Evolutionary conservation across 805 yeast genomes (phyloP).

Genomic region (Yarrowia bubula): DNA sequence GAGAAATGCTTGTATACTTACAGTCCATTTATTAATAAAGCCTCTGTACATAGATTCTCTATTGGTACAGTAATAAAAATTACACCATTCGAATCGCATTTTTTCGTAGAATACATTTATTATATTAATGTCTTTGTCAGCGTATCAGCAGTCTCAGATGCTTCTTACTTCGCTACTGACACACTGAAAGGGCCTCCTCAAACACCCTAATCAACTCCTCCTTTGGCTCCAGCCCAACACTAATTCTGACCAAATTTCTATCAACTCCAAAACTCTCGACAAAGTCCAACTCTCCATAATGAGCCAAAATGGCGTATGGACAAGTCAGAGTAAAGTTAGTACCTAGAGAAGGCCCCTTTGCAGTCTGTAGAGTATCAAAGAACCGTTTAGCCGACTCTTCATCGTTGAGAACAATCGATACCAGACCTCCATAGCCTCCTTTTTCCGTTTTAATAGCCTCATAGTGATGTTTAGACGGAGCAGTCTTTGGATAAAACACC

Average conservation of each 20-base stretch:
- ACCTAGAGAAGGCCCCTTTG: constrained; percentile 90
- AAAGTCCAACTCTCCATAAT: constrained; percentile 75
- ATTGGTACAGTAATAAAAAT: no score
- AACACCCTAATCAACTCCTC: constrained; percentile 53
- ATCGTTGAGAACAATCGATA: constrained; percentile 68
- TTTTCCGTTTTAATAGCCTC: constrained; percentile 62
- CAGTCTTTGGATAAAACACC: constrained; percentile 68
- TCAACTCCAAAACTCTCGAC: constrained; percentile 82
- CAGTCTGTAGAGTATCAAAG: constrained; percentile 64
- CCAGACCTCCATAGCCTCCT: constrained; percentile 88
- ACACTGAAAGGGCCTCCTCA: constrained; percentile 47
- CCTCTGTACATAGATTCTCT: no score
- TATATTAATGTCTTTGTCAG: no score
- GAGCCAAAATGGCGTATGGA: constrained; percentile 86
- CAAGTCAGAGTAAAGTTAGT: constrained; percentile 86
- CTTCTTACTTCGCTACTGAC: not conserved
- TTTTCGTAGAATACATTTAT: no score
- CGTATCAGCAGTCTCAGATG: no score
- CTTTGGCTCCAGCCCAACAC: constrained; percentile 80
- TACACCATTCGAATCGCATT: not conserved
- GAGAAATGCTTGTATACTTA: no score
- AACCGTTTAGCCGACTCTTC: constrained; percentile 67
- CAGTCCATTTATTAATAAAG: no score
- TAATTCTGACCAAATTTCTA: constrained; percentile 68
- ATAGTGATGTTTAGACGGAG: constrained; percentile 57